Conservation (phyloP, 768 basidiomycete species). For the Leucogyrophana mollusca region DNA sequence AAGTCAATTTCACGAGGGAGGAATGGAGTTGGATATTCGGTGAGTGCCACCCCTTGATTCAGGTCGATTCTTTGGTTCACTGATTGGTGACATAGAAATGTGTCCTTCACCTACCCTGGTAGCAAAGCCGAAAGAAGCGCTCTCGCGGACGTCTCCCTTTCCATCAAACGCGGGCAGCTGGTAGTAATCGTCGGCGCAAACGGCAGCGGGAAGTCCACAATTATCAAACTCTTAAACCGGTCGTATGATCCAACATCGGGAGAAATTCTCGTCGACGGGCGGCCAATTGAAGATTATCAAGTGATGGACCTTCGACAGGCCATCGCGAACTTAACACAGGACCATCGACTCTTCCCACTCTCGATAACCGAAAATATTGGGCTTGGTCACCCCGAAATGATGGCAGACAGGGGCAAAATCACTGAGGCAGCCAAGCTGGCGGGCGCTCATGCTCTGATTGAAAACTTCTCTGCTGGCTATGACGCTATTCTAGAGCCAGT, state of each 20-base stretch:
- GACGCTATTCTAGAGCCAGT: constrained; percentile 39
- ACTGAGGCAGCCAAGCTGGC: constrained; percentile 29
- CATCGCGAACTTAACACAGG: constrained; percentile 43
- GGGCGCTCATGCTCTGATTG: constrained; percentile 40
- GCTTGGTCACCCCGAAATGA: constrained; percentile 26
- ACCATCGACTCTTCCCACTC: constrained; percentile 36
- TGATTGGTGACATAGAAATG: constrained; percentile 34
- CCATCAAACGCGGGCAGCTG: constrained; percentile 28
- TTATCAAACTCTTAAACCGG: constrained; percentile 41
- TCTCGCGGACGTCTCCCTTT: constrained; percentile 26
- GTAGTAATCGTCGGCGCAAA: constrained; percentile 35
- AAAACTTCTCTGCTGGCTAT: constrained; percentile 34
- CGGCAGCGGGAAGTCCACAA: constrained; percentile 33
- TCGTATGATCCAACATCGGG: constrained; percentile 33
- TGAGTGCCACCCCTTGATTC: neutral
- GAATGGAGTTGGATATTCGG: constrained; percentile 19
- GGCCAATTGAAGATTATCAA: constrained; percentile 31
- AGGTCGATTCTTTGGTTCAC: neutral
- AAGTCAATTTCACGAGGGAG: constrained; percentile 8
- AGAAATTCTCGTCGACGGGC: constrained; percentile 37
- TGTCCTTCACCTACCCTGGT: constrained; percentile 53
- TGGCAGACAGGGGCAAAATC: constrained; percentile 13
- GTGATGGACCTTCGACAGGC: constrained; percentile 31
- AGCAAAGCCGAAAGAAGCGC: constrained; percentile 21
- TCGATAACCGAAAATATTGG: constrained; percentile 40